Conservation (phyloP, 768 basidiomycete species). For the Termitomyces sp. region DNA sequence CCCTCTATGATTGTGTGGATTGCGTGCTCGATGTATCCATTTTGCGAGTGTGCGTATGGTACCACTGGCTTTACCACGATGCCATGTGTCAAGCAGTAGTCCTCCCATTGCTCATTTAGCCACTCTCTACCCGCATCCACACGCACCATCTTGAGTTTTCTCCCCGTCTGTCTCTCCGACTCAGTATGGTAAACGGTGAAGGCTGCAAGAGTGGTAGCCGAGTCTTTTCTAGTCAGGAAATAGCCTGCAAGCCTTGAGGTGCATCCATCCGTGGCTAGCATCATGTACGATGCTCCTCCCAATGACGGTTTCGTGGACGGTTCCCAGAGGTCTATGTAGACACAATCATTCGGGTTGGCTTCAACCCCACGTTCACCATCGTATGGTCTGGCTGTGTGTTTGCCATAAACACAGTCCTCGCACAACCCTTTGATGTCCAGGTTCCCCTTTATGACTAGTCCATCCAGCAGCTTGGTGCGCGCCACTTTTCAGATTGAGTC, state of each 20-base stretch:
- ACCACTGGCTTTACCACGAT: not conserved
- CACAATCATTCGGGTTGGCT: not conserved
- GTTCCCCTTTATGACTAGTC: not conserved
- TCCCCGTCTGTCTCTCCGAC: not conserved
- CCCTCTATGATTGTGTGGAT: not conserved
- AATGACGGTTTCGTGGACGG: not conserved
- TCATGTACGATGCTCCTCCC: not conserved
- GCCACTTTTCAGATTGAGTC: not conserved
- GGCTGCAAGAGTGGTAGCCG: not conserved
- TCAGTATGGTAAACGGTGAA: not conserved
- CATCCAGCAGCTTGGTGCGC: not conserved
- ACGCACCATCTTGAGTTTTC: not conserved
- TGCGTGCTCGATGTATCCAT: not conserved
- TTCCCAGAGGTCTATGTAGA: not conserved
- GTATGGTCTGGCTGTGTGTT: not conserved
- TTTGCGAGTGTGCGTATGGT: not conserved
- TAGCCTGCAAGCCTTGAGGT: not conserved
- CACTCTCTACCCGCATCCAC: not conserved
- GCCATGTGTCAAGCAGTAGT: not conserved
- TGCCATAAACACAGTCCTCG: not conserved
- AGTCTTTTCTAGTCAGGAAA: not conserved
- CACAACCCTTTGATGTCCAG: not conserved
- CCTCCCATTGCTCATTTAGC: not conserved
- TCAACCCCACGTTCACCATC: not conserved
- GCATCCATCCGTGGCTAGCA: not conserved